These are phyloP conservation scores for Castanospermum australe DNA, from an alignment of 306 rosid species.

Conservation along the genomic window DNA sequence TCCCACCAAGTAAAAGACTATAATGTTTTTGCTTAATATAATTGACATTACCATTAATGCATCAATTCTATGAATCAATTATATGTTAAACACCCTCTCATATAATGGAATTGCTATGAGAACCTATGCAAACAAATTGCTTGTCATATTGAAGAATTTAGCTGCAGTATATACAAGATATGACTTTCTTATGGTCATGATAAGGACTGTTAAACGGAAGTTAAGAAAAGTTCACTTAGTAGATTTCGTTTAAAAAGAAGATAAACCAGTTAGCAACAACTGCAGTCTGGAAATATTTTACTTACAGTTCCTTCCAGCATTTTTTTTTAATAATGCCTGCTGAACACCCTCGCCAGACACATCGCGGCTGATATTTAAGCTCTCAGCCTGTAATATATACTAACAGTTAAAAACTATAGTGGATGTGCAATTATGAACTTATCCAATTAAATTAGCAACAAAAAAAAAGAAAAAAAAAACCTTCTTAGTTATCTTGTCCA, in stretches of 20 bases:
- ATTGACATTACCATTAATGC: not conserved
- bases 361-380: constrained; percentile 85
- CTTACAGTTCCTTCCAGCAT: constrained; percentile 96
- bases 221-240: not conserved
- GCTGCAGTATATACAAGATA: not conserved
- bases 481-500: constrained; percentile 95
- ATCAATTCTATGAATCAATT: not conserved
- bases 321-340: constrained; percentile 87
- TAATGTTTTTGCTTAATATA: not conserved
- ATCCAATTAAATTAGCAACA: constrained; percentile 13
- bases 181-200: not conserved
- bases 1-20: constrained; percentile 1
- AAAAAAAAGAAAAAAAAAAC: no score
- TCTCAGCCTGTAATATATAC: constrained; percentile 69
- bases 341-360: constrained; percentile 97
- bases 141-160: not conserved
- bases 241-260: constrained; percentile 6
- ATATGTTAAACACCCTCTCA: not conserved
- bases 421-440: not conserved
- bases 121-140: constrained; percentile 2
- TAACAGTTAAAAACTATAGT: not conserved
- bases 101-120: not conserved
- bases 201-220: not conserved
- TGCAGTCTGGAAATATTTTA: constrained; percentile 18
- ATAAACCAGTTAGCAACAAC: constrained; percentile 22